Evolutionary conservation across 805 yeast genomes (phyloP), one percentile per base, ranked within the genome.

Genomic region (Cyberlindnera maritima): DNA sequence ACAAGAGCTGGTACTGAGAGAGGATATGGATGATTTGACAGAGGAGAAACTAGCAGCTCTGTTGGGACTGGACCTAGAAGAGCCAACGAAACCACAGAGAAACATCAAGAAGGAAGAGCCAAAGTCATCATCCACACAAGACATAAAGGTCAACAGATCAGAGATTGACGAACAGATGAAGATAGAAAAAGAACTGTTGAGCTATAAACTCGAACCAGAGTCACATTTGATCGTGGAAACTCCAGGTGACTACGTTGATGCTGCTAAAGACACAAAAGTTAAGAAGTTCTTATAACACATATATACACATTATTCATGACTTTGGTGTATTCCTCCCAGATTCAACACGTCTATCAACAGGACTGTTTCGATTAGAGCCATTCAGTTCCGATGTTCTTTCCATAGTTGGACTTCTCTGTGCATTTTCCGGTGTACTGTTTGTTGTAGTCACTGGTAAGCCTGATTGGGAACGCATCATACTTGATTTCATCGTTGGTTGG

Each of bases 211-310:
- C 3, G 56, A 62, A 4, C 66, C 70, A 12, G 65, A 64, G 13
- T 48, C 55, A 10, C 74, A 71, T 48, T 48, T 68, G 4, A 63
- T 71, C 13, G 70, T 69, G 15, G 70, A 67, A 31, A 61, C 49
- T 2, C 72, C 75, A 2, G 76, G 76, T 14, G 73, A 69, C 14
- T 59, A 68, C 25, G 62, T 59, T 10, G 65, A 61, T 8, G 67
- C 69, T 6, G 75, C 75, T 2, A 64, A 62, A 42, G 66, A 62
- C n/a, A 67, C 67, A 7, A 60, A 60, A 36, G 62, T 71, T 2
- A 53, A 63, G 11, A 68, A 62, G 49, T 72, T 72, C 47, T 54
- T 72, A 42, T 72, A 53, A 60, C 8, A 9, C 4, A 3, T 17
- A 12, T 25, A 13, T 28, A 28, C n/a, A 28, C 11, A 25, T 11